Conservation (phyloP, 441 rosid genomes). For the Euphorbia corollata region DNA sequence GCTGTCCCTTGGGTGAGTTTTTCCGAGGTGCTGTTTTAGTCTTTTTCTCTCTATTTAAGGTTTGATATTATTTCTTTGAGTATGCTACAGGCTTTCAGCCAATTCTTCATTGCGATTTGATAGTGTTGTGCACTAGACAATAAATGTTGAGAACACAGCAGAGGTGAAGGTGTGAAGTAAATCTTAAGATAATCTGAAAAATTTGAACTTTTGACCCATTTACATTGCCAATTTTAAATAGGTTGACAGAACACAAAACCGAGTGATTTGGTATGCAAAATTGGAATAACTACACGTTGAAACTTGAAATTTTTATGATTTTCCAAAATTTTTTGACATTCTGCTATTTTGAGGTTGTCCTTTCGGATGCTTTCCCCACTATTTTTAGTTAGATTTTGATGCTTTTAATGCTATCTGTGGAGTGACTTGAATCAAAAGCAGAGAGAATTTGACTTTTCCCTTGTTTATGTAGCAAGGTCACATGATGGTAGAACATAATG, state of each 20-base stretch:
- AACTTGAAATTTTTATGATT: too few relatives aligned
- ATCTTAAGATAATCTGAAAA: background rate
- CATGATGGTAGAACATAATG: background rate
- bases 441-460: background rate
- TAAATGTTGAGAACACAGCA: background rate
- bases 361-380: background rate
- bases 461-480: background rate
- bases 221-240: background rate
- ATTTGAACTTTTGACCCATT: background rate
- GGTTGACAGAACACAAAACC: background rate
- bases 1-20: background rate
- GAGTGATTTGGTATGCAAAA: background rate
- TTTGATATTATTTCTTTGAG: background rate
- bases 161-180: background rate
- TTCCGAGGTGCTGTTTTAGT: background rate
- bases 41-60: background rate
- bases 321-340: background rate
- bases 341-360: background rate
- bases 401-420: background rate
- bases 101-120: background rate
- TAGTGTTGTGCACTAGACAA: background rate
- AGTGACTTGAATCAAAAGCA: slow-evolving; percentile 4
- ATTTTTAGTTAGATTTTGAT: background rate
- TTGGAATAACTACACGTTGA: background rate
- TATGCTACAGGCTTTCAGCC: background rate